Evolutionary conservation across 306 rosid genomes (phyloP).

Genomic region (Malus orientalis): DNA sequence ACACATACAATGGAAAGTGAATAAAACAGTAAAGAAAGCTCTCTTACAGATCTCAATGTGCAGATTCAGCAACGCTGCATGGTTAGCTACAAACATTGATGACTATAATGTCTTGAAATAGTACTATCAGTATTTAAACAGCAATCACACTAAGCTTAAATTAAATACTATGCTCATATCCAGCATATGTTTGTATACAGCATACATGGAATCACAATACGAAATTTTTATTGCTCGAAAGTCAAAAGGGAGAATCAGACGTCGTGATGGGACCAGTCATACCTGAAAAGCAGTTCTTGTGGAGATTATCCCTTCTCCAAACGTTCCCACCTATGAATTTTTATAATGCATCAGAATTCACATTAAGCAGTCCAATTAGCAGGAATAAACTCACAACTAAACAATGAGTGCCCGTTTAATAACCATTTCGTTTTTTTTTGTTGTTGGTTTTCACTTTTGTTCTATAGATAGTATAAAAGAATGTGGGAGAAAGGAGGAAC

Average conservation of each 20-base stretch:
- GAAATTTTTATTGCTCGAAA: background rate
- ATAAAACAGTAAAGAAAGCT: background rate
- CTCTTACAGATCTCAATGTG: background rate
- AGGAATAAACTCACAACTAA: background rate
- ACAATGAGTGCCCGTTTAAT: background rate
- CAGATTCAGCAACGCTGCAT: background rate
- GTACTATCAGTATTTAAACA: background rate
- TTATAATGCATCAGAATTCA: slow-evolving; percentile 4
- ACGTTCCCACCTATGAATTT: slow-evolving; percentile 28
- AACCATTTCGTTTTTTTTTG: no score
- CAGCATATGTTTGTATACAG: background rate
- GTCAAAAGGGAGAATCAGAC: background rate
- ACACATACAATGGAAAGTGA: background rate
- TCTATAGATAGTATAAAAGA: background rate
- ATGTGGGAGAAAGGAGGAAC: background rate
- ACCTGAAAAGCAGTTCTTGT: slow-evolving; percentile 29
- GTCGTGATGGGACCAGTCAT: background rate
- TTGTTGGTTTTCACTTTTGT: no score
- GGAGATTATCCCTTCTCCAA: slow-evolving; percentile 32
- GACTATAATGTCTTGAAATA: background rate
- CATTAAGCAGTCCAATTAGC: slow-evolving; percentile 1
- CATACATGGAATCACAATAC: background rate
- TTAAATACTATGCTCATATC: background rate
- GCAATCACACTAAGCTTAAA: background rate
- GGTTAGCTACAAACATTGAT: background rate